These are phyloP conservation scores for Galerina marginata DNA, from an alignment of 768 basidiomycete genomes.

Conservation along the genomic window DNA sequence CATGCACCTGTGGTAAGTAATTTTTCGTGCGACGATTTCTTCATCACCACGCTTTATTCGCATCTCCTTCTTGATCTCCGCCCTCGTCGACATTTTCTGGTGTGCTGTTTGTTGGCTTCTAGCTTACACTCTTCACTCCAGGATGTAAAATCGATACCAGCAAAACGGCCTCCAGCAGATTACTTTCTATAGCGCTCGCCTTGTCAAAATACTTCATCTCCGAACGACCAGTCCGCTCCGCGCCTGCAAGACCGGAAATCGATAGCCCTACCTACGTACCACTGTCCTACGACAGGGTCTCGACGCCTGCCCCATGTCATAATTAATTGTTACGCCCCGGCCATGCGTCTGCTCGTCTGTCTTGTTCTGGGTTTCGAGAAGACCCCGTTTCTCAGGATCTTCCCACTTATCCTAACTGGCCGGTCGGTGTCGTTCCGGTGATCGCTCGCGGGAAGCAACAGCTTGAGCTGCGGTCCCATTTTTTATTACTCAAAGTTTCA, in stretches of 20 bases:
- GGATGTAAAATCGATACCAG: constrained; percentile 83
- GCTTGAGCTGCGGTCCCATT: too few relatives aligned
- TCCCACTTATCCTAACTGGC: too few relatives aligned
- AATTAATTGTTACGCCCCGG: too few relatives aligned
- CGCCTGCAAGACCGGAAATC: neutral
- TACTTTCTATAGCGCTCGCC: constrained; percentile 66
- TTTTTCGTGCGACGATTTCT: constrained; percentile 8
- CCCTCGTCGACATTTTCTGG: neutral
- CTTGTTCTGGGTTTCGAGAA: too few relatives aligned
- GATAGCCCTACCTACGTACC: too few relatives aligned
- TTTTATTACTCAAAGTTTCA: too few relatives aligned
- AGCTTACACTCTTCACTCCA: constrained; percentile 32
- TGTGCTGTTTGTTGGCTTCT: neutral
- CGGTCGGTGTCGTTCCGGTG: too few relatives aligned
- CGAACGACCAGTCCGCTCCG: neutral
- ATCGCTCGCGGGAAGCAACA: too few relatives aligned
- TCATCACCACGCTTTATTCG: neutral
- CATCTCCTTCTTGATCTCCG: constrained; percentile 7
- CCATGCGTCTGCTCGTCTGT: too few relatives aligned
- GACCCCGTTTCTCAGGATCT: too few relatives aligned
- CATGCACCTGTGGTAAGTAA: constrained; percentile 82
- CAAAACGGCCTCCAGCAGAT: constrained; percentile 85
- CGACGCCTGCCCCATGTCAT: too few relatives aligned
- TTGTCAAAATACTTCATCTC: constrained; percentile 1
- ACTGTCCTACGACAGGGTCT: too few relatives aligned